Evolutionary conservation across 2,329 filamentous ascomycete species (phyloP), one percentile per base, ranked within the genome.

Genomic region (Nigrospora sphaerica): DNA sequence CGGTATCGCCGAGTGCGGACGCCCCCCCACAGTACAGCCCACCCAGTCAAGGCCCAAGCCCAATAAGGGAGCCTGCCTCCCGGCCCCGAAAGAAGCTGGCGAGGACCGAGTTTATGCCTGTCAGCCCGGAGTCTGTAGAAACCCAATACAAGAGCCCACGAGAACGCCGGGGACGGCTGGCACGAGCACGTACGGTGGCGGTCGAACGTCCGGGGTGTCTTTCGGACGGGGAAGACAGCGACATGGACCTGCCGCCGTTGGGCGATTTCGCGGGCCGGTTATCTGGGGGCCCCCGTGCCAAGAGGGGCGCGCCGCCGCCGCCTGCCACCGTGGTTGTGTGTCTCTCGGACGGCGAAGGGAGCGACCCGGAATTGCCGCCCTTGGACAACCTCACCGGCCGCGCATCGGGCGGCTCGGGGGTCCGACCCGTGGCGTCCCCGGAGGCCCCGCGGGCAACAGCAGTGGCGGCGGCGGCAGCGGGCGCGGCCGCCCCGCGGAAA

Each of bases 101-200:
- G 3, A 52, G 59, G 41, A 61, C 60, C 4, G 59, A 59, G 41
- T 61, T 59, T 5, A 45, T 62, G 23, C 59, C 60, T 12, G 36
- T 45, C 23, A 10, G 23, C 7, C 23, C 23, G 5, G 23, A 28
- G 6, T 7, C 5, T 2, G 23, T 6, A 28, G 23, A 28, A 28
- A 28, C 23, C 7, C 23, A 28, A 7, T 9, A 9, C 7, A 10
- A 28, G 23, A 28, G 7, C 23, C 23, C 23, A 32, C 46, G 17
- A 19, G n/a, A 16, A 14, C 34, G 33, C 13, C 42, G 31, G 31
- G 42, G 54, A 6, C 46, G 45, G 3, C 44, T 58, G 2, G 39
- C 44, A 14, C 53, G 58, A 14, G 54, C 58, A 9, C 51, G 47
- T n/a, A 60, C 58, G 2, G 42, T 57, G 6, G 52, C 53, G 5